These are phyloP conservation scores for Tricholoma sp. DNA, from an alignment of 768 basidiomycete genomes.

Conservation along the genomic window DNA sequence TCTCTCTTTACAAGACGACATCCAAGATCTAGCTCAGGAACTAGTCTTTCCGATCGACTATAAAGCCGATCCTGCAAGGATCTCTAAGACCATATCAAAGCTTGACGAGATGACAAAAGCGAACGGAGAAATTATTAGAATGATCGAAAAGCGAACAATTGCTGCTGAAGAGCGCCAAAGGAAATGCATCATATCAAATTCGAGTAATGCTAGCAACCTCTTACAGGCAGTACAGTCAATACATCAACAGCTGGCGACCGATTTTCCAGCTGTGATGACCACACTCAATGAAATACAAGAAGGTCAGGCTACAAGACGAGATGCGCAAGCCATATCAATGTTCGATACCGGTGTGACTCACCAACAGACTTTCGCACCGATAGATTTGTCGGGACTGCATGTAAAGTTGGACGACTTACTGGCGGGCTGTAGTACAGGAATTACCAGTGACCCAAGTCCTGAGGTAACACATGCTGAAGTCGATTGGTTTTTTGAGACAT, in stretches of 20 bases:
- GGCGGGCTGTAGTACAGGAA: not conserved
- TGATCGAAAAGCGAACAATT: not conserved
- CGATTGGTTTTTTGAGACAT: not conserved
- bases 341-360: not conserved
- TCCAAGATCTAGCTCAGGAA: constrained; percentile 9
- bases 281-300: constrained; percentile 26
- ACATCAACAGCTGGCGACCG: constrained; percentile 26
- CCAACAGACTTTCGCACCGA: not conserved
- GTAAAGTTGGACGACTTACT: constrained; percentile 14
- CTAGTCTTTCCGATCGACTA: constrained; percentile 5
- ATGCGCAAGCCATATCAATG: not conserved
- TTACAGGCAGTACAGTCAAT: constrained; percentile 18
- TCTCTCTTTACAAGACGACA: constrained; percentile 8
- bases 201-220: not conserved
- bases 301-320: constrained; percentile 8
- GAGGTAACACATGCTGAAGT: not conserved
- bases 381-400: constrained; percentile 7
- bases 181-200: not conserved
- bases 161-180: constrained; percentile 17
- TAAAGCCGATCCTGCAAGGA: not conserved
- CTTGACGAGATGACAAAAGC: constrained; percentile 8
- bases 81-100: constrained; percentile 8
- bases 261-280: constrained; percentile 30
- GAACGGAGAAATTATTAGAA: constrained; percentile 4
- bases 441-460: not conserved